Evolutionary conservation across 2,329 filamentous ascomycete genomes (phyloP).

Genomic region (Tothia fuscella): DNA sequence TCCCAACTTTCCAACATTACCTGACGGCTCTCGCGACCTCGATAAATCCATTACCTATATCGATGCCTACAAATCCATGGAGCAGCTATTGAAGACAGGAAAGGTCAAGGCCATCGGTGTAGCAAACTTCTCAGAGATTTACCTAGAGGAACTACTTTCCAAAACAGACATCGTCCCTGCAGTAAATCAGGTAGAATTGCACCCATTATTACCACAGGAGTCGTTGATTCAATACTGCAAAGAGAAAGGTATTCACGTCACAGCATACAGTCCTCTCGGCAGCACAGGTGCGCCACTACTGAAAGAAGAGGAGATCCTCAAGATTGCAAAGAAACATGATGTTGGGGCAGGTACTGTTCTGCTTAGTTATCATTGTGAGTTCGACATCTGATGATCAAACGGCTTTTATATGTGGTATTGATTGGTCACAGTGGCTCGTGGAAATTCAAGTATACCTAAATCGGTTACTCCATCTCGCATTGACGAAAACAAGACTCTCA

Average conservation of each 20-base stretch:
- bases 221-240: conserved; percentile 60
- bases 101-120: conserved; percentile 9
- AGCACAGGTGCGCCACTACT: conserved; percentile 37
- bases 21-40: conserved; percentile 62
- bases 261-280: conserved; percentile 50
- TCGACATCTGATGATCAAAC: neutral
- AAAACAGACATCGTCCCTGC: conserved; percentile 53
- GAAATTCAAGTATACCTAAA: conserved; percentile 61
- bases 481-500: conserved; percentile 55
- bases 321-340: conserved; percentile 38
- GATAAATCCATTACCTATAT: conserved; percentile 40
- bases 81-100: conserved; percentile 3
- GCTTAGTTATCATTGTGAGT: conserved; percentile 60
- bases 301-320: conserved; percentile 33
- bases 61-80: conserved; percentile 44
- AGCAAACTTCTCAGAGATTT: conserved; percentile 7
- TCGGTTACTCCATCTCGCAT: conserved; percentile 58
- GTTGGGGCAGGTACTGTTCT: conserved; percentile 45
- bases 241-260: conserved; percentile 56
- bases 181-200: conserved; percentile 65
- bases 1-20: conserved; percentile 48
- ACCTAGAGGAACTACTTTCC: conserved; percentile 14
- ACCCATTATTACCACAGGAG: conserved; percentile 58
- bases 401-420: neutral
- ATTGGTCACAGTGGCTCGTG: conserved; percentile 46